phyloP scores from a whole-genome alignment of 495 filamentous ascomycete genomes.

The Penicillium subrubescens region DNA sequence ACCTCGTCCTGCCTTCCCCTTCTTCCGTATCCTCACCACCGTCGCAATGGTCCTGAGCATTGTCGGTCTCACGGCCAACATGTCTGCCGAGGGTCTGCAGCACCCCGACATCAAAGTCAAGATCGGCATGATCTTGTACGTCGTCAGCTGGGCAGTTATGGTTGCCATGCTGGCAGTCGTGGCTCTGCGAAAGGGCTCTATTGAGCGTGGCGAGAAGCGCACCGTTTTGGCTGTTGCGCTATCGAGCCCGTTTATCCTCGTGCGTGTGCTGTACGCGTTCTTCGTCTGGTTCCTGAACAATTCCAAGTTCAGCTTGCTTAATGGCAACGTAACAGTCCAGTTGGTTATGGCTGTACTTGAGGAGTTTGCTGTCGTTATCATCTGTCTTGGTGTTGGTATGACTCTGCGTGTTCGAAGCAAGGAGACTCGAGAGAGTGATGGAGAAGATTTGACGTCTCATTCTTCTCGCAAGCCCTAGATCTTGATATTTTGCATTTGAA shows the following conservation, averaged over 20 bases:
- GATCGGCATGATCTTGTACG: slow-evolving; percentile 32
- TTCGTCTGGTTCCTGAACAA: slow-evolving; percentile 36
- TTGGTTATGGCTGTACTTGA: slow-evolving; percentile 44
- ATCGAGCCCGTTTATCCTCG: slow-evolving; percentile 40
- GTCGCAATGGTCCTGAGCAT: slow-evolving; percentile 27
- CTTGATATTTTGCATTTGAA: background rate
- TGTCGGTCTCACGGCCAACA: slow-evolving; percentile 26
- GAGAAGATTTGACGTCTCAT: slow-evolving; percentile 2
- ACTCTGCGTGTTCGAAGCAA: slow-evolving; percentile 26
- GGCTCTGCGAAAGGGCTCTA: slow-evolving; percentile 6
- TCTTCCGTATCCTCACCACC: slow-evolving; percentile 27
- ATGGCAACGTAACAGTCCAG: slow-evolving; percentile 35
- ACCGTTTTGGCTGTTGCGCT: slow-evolving; percentile 37
- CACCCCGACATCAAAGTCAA: slow-evolving; percentile 25
- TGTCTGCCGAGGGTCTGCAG: slow-evolving; percentile 15
- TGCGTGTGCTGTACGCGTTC: slow-evolving; percentile 42
- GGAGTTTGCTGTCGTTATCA: slow-evolving; percentile 38
- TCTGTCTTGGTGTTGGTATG: slow-evolving; percentile 36
- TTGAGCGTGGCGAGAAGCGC: slow-evolving; percentile 37
- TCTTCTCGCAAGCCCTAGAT: background rate
- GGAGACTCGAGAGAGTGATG: background rate
- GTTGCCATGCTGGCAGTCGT: slow-evolving; percentile 25
- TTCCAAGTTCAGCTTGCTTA: slow-evolving; percentile 35
- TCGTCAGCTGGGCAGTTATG: slow-evolving; percentile 29
- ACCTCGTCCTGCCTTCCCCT: slow-evolving; percentile 19